phyloP scores from a whole-genome alignment of 495 filamentous ascomycete genomes.

The Xylaria flabelliformis region DNA sequence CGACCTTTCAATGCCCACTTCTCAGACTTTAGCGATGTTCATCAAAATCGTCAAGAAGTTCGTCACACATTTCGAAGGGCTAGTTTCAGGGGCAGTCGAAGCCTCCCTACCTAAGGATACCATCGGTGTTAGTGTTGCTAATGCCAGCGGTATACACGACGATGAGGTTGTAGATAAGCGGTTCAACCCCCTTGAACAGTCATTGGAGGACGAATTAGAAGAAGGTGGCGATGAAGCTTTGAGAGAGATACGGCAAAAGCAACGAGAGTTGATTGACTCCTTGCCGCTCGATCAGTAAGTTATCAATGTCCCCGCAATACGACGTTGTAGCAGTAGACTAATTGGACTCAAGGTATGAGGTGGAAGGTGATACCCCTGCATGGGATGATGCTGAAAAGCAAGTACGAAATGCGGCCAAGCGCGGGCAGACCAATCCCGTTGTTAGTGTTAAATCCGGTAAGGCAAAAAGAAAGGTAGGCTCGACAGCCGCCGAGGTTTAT shows the following conservation, averaged over 20 bases:
- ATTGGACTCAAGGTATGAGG: constrained; percentile 70
- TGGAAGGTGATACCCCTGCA: constrained; percentile 69
- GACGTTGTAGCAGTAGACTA: constrained; percentile 36
- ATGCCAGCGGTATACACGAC: constrained; percentile 61
- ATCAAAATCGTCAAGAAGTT: constrained; percentile 93
- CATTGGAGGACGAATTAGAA: constrained; percentile 84
- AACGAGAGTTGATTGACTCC: constrained; percentile 85
- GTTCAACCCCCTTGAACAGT: constrained; percentile 71
- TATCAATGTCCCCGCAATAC: constrained; percentile 23
- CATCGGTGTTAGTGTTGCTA: constrained; percentile 60
- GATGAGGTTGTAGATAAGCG: constrained; percentile 66
- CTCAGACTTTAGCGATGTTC: constrained; percentile 93
- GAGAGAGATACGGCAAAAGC: constrained; percentile 69
- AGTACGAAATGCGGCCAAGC: constrained; percentile 62
- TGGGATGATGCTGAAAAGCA: constrained; percentile 89
- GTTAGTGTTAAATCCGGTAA: constrained; percentile 82
- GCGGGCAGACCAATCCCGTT: constrained; percentile 67
- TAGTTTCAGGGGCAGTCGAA: constrained; percentile 78
- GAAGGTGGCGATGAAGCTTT: constrained; percentile 81
- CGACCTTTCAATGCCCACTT: constrained; percentile 74
- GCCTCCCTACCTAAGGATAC: constrained; percentile 69
- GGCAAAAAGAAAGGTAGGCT: constrained; percentile 75
- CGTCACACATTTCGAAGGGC: constrained; percentile 70
- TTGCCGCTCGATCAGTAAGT: constrained; percentile 87
- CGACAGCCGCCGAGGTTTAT: constrained; percentile 65